Evolutionary conservation across 768 basidiomycete genomes (phyloP), one percentile per base, ranked within the genome.

Genomic region (Boletus subparvulus): DNA sequence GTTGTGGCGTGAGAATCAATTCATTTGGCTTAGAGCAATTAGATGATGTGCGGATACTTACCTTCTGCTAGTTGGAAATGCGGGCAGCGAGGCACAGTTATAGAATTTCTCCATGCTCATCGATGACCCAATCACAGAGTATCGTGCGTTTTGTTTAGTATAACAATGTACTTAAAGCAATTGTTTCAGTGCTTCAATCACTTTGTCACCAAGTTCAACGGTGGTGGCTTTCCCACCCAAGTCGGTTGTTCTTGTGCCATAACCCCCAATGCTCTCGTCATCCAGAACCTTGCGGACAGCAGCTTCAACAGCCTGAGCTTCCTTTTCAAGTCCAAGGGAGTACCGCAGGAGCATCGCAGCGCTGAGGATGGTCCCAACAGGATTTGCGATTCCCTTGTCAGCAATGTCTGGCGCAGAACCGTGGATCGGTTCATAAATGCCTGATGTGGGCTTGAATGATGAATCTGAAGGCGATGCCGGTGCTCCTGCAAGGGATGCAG

Each of bases 381-480:
- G 94, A 70, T 97, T 97, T 62, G 94, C 94, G 65, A 95, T 92
- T 17, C 90, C 90, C 71, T 90, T 78, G 2, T 92, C 93, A n/a
- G 94, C 92, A 59, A 97, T 97, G 68, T 96, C 94, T 50, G 94
- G 94, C 1, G 94, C 94, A 42, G 92, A 93, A 49, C 92, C 92
- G 67, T 96, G 94, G 61, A 97, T 97, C 48, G 97, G 97, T 75
- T 99, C 97, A 78, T 99, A 99, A 42, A 99, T 77, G 41, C 97
- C 97, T 17, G 83, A 74, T 3, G 90, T 89, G 7, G 90, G 85
- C 69, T 89, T 90, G 72, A 88, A 88, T 58, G 82, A 77, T 28
- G 83, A 75, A 13, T 75, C 68, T 4, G 68, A 75, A 14, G 75
- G 80, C 7, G 78, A 66, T 2, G 83, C 87, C 3, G 86, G 94